Conservation (phyloP, 208 protist species). For the Crithidia expoeki region DNA sequence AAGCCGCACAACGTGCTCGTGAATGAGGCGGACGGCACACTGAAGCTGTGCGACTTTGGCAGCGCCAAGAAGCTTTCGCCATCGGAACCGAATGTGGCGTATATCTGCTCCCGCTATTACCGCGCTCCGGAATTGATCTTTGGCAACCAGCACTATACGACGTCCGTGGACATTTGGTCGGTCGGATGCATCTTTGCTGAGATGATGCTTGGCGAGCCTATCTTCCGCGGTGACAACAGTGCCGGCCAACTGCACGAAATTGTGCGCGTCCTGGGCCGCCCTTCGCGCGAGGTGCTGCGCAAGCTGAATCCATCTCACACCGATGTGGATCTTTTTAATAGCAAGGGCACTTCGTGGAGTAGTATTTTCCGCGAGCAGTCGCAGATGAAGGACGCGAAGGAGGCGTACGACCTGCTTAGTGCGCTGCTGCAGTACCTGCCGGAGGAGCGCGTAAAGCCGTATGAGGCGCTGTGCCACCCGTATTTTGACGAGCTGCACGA, state of each 20-base stretch:
- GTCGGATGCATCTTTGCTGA: constrained; percentile 99
- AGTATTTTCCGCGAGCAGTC: constrained; percentile 62
- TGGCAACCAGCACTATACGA: constrained; percentile 99
- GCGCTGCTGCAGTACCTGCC: constrained; percentile 96
- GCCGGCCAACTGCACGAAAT: constrained; percentile 98
- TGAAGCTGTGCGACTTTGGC: constrained; percentile 98
- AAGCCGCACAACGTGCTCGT: constrained; percentile 99
- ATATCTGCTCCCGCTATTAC: constrained; percentile 99
- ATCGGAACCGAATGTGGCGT: constrained; percentile 98
- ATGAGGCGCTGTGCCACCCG: constrained; percentile 95
- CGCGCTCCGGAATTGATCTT: constrained; percentile 99
- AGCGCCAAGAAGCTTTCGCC: constrained; percentile 99
- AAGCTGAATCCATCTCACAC: constrained; percentile 66
- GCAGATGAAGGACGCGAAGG: constrained; percentile 39
- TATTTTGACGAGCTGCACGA: constrained; percentile 98
- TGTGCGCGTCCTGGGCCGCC: constrained; percentile 96
- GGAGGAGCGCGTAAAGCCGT: constrained; percentile 77
- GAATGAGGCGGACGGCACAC: constrained; percentile 94
- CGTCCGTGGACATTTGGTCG: constrained; percentile 99
- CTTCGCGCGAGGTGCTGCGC: constrained; percentile 70
- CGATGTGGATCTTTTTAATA: constrained; percentile 58
- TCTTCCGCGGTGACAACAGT: constrained; percentile 99
- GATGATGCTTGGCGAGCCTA: constrained; percentile 99
- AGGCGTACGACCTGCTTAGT: constrained; percentile 94
- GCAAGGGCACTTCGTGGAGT: constrained; percentile 57